Evolutionary conservation across 1,139 yeast genomes (phyloP), one percentile per base, ranked within the genome.

Genomic region (Candida dubliniensis): DNA sequence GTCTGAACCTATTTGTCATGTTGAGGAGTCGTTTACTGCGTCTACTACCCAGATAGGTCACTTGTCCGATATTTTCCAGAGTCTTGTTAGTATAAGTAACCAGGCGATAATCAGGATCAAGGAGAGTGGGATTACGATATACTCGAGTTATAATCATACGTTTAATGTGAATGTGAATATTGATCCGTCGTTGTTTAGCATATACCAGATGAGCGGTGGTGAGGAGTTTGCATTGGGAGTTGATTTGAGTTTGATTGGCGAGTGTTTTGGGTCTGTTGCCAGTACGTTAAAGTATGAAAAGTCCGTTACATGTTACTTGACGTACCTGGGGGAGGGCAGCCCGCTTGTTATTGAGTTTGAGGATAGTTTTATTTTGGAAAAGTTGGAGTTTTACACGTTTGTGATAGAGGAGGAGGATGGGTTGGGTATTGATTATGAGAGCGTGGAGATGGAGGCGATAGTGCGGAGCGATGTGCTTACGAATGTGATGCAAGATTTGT

Each of bases 331-430:
- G 0, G 71, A 71, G 11, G 95, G 95, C 0, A 58, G 71, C 6
- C 91, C 95, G 0, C 77, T 89, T 45, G 71, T 81, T 1, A 62
- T 88, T 18, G 84, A 82, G 24, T 87, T 87, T 61, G 90, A 85
- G 55, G 95, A 87, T 58, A 74, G 77, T 2, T 62, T 74, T 41
- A 79, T 88, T 52, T 77, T 83, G 34, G 95, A 89, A 54, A 73
- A 79, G 46, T 82, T 89, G 49, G 91, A 86, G 54, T 79, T 88
- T 50, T 66, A 76, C 2, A 87, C 96, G 0, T 72, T 69, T 44
- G 77, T 72, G 51, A 57, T 76, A 38, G 84, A 69, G 66, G 13
- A 10, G 26, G 76, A 74, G 13, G 60, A 50, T 15, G 58, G 31
- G 29, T 52, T 69, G 14, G 40, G 63, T 3, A 61, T 84, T 4